Conservation (phyloP, 441 rosid genomes). For the Adansonia madagascariensis region DNA sequence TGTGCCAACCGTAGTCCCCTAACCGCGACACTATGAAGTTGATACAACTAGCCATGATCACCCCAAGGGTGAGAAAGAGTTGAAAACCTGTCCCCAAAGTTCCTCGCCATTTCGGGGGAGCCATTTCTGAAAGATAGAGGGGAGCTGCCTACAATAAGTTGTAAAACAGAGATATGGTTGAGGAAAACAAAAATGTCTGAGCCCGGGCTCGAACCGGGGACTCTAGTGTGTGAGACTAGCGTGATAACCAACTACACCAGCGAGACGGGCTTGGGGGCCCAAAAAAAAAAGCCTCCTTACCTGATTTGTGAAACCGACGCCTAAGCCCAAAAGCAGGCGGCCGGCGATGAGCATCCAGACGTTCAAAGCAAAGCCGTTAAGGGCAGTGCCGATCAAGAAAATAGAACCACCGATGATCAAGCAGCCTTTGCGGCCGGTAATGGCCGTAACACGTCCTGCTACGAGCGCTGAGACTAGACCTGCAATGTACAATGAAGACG, state of each 20-base stretch:
- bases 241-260: constrained; percentile 33
- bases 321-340: constrained; percentile 17
- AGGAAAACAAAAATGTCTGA: constrained; percentile 25
- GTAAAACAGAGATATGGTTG: neutral
- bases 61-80: neutral
- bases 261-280: too few species aligned
- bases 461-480: constrained; percentile 19
- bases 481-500: constrained; percentile 26
- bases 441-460: constrained; percentile 17
- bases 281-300: neutral
- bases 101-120: constrained; percentile 28
- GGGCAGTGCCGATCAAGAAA: neutral
- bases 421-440: constrained; percentile 23
- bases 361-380: constrained; percentile 3
- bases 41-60: neutral
- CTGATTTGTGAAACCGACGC: constrained; percentile 27
- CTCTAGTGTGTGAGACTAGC: constrained; percentile 44
- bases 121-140: constrained; percentile 19
- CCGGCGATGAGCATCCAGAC: constrained; percentile 13
- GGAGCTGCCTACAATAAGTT: constrained; percentile 20
- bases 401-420: constrained; percentile 17
- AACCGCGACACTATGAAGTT: neutral
- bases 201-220: constrained; percentile 53
- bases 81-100: constrained; percentile 6
- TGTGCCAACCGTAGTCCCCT: constrained; percentile 11